Conservation (phyloP, 2,329 filamentous ascomycete genomes). For the Neoascochyta sp. region DNA sequence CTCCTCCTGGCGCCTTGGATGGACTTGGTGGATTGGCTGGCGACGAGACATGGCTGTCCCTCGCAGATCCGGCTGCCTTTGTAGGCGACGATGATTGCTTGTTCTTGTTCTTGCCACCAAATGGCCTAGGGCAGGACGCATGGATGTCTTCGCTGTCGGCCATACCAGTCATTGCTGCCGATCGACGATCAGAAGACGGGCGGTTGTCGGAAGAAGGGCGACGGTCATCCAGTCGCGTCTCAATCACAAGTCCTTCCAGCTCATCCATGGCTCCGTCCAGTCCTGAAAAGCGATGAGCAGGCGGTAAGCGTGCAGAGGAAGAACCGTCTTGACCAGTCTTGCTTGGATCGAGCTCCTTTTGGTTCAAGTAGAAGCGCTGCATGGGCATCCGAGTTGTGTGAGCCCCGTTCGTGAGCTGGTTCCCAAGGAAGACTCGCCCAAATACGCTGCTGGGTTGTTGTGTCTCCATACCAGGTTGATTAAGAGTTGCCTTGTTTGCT, state of each 20-base stretch:
- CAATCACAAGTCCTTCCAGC: conserved; percentile 27
- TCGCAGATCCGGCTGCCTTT: conserved; percentile 14
- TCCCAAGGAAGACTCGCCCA: conserved; percentile 24
- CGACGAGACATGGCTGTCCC: conserved; percentile 19
- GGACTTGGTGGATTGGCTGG: conserved; percentile 24
- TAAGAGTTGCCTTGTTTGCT: conserved; percentile 7
- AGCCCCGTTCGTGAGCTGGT: conserved; percentile 19
- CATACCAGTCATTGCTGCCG: conserved; percentile 1
- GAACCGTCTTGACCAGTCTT: conserved; percentile 6
- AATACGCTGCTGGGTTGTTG: conserved; percentile 9
- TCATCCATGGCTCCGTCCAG: conserved; percentile 42
- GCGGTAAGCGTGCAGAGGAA: conserved; percentile 14
- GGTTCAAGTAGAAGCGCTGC: conserved; percentile 24
- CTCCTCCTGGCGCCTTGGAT: conserved; percentile 36
- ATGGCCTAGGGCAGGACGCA: conserved; percentile 32
- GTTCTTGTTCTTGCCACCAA: conserved; percentile 31
- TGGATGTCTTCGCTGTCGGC: conserved; percentile 17
- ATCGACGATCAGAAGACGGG: conserved; percentile 3
- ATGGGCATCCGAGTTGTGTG: conserved; percentile 19
- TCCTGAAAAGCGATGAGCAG: conserved; percentile 29
- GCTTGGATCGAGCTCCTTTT: conserved; percentile 20
- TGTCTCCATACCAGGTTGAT: no score
- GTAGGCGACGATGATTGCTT: conserved; percentile 23
- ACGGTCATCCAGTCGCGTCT: conserved; percentile 14
- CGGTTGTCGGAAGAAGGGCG: conserved; percentile 6